Evolutionary conservation across 2,329 filamentous ascomycete genomes (phyloP).

Genomic region (Rutstroemia sp.): DNA sequence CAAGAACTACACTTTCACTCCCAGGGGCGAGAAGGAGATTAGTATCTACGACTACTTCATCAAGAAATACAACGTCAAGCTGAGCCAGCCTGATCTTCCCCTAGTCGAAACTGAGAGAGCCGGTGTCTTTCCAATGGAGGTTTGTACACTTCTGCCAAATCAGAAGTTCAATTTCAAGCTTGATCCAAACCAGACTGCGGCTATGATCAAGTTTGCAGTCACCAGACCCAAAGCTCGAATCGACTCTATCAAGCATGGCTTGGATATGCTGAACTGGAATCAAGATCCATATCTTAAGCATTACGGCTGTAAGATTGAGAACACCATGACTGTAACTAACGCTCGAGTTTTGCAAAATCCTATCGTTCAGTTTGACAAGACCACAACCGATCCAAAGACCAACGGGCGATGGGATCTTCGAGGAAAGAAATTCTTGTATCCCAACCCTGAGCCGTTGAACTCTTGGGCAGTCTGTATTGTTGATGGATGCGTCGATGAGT

Average conservation of each 20-base stretch:
- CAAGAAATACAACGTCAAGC: constrained; percentile 43
- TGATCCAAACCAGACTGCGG: constrained; percentile 51
- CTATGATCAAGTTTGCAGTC: constrained; percentile 93
- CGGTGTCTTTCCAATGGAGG: constrained; percentile 54
- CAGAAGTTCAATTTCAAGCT: constrained; percentile 60
- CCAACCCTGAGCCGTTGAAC: constrained; percentile 55
- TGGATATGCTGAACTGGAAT: constrained; percentile 59
- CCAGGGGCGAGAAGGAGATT: constrained; percentile 32
- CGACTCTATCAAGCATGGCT: constrained; percentile 57
- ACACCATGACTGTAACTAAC: constrained; percentile 56
- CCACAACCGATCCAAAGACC: constrained; percentile 51
- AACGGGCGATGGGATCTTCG: constrained; percentile 82
- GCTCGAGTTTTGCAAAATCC: constrained; percentile 68
- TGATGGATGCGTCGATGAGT: constrained; percentile 42
- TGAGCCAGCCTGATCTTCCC: constrained; percentile 44
- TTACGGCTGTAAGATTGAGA: constrained; percentile 67
- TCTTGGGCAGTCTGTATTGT: constrained; percentile 72
- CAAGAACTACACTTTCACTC: constrained; percentile 48
- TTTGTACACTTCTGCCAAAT: constrained; percentile 43
- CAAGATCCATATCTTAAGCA: constrained; percentile 61
- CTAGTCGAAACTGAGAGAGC: constrained; percentile 49
- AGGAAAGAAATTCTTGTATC: constrained; percentile 65
- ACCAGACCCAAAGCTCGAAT: constrained; percentile 65
- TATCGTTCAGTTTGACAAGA: constrained; percentile 52
- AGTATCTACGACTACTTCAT: constrained; percentile 48